These are phyloP conservation scores for Rhodocollybia butyracea DNA, from an alignment of 768 basidiomycete species.

Conservation along the genomic window DNA sequence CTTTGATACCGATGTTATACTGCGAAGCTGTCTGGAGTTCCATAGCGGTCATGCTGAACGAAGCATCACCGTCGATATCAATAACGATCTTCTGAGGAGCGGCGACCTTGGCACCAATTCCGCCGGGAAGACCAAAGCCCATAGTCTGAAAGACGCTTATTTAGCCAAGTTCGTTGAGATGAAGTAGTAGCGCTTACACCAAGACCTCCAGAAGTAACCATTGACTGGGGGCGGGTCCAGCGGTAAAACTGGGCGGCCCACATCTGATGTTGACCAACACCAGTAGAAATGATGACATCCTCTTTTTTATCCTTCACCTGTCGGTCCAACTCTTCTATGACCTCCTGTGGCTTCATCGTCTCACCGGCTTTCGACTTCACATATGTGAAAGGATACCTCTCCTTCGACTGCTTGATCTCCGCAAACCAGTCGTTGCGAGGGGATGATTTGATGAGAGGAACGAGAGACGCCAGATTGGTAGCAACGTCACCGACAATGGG, in stretches of 20 bases:
- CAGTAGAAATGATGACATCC: conserved; percentile 85
- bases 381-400: conserved; percentile 87
- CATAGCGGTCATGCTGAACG: conserved; percentile 99
- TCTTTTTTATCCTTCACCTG: conserved; percentile 82
- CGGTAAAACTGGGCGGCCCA: conserved; percentile 96
- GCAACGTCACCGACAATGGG: conserved; percentile 94
- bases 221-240: conserved; percentile 82
- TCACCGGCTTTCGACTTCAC: conserved; percentile 58
- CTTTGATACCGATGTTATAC: conserved; percentile 92
- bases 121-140: conserved; percentile 95
- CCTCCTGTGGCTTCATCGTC: conserved; percentile 94
- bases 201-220: conserved; percentile 93
- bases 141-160: conserved; percentile 63
- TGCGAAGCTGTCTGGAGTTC: conserved; percentile 93
- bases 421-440: conserved; percentile 80
- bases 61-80: conserved; percentile 97
- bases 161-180: background rate
- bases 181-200: conserved; percentile 57
- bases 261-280: conserved; percentile 99
- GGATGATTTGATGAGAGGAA: conserved; percentile 67
- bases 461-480: conserved; percentile 74
- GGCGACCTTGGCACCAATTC: conserved; percentile 96
- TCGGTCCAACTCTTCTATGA: conserved; percentile 86
- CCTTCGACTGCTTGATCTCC: conserved; percentile 83
- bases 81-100: conserved; percentile 90